Evolutionary conservation across 768 basidiomycete genomes (phyloP).

Genomic region (Agrocybe praecox): DNA sequence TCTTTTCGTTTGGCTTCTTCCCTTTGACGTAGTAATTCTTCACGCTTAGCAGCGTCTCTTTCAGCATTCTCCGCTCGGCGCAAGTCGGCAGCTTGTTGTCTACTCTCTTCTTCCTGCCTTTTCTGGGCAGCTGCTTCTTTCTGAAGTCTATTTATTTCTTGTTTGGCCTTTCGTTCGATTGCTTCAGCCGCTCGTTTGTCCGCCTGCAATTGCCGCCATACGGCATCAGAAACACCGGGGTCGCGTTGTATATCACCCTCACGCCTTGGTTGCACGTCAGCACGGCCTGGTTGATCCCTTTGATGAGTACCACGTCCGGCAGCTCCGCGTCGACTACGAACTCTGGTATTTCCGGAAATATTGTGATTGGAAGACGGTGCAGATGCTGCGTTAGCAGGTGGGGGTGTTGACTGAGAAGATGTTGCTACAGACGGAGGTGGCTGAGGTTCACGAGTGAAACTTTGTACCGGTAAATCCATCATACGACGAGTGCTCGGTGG

Average conservation of each 20-base stretch:
- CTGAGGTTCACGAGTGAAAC: neutral
- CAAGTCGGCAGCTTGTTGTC: neutral
- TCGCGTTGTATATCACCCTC: neutral
- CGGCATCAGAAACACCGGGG: constrained; percentile 8
- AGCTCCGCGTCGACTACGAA: neutral
- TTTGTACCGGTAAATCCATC: constrained; percentile 2
- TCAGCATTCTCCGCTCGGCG: constrained; percentile 1
- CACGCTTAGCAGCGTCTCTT: constrained; percentile 1
- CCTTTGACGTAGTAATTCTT: constrained; percentile 5
- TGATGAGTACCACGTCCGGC: neutral
- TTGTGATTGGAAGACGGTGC: neutral
- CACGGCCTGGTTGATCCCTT: neutral
- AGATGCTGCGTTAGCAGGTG: neutral
- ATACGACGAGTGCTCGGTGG: neutral
- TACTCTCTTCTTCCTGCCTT: constrained; percentile 6
- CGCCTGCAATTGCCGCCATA: constrained; percentile 4
- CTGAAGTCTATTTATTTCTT: constrained; percentile 1
- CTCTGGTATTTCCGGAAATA: neutral
- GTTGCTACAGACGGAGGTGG: constrained; percentile 1
- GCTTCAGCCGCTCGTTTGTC: neutral
- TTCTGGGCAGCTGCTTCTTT: neutral
- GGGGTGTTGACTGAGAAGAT: neutral
- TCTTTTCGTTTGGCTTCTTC: constrained; percentile 8
- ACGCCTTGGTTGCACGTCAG: neutral
- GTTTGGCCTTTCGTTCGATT: constrained; percentile 1